Conservation (phyloP, 805 yeast species). For the Myxozyma geophila region DNA sequence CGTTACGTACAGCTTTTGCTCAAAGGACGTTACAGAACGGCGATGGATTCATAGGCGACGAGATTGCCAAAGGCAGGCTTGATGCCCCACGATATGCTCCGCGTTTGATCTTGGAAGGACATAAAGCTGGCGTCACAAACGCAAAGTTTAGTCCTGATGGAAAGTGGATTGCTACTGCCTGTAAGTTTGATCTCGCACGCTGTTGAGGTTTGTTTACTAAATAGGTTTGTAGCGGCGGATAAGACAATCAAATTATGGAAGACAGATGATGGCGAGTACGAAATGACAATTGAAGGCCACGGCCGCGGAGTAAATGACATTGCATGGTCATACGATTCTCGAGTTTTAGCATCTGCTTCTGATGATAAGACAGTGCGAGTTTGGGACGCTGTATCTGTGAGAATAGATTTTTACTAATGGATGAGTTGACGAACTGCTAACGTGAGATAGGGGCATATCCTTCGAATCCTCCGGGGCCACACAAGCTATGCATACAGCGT, state of each 20-base stretch:
- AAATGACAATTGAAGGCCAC: conserved; percentile 59
- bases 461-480: conserved; percentile 66
- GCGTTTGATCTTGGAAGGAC: conserved; percentile 23
- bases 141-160: conserved; percentile 31
- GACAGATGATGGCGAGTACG: conserved; percentile 46
- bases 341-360: conserved; percentile 77
- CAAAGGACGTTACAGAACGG: background rate
- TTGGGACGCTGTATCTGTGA: conserved; percentile 63
- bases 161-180: conserved; percentile 34
- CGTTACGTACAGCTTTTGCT: background rate
- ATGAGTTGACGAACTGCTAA: background rate
- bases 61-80: background rate
- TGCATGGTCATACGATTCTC: conserved; percentile 75
- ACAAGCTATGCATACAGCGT: conserved; percentile 82
- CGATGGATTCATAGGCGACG: background rate
- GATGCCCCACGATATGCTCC: conserved; percentile 16
- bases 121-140: conserved; percentile 27
- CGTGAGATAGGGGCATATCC: conserved; percentile 33
- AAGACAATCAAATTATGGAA: conserved; percentile 65
- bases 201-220: background rate
- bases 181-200: conserved; percentile 12
- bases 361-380: conserved; percentile 82
- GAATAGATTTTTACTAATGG: conserved; percentile 26
- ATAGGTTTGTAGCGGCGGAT: conserved; percentile 45
- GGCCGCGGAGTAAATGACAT: conserved; percentile 72